Percentiles rank a stretch among this genome's conserved stretches.
Conservation (phyloP, 1,139 yeast genomes). For the Debaryomyces fabryi region DNA sequence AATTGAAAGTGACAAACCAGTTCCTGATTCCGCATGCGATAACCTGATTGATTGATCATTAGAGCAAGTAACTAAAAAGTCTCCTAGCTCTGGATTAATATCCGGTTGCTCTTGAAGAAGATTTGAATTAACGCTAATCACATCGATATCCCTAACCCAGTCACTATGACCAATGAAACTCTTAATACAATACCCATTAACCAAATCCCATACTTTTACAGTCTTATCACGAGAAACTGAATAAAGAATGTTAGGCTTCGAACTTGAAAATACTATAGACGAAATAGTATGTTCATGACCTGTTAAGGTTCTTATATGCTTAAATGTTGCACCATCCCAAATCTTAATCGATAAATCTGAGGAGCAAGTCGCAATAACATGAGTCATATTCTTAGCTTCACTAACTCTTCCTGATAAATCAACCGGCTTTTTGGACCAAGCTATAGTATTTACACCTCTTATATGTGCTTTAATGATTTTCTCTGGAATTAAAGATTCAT, state of each 20-base stretch:
- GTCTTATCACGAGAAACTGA: conserved; percentile 80
- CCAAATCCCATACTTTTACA: conserved; percentile 76
- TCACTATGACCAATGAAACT: conserved; percentile 81
- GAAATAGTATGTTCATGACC: conserved; percentile 96
- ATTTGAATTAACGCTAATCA: conserved; percentile 22
- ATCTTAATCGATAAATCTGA: conserved; percentile 73
- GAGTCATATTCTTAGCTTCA: conserved; percentile 16
- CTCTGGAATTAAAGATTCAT: conserved; percentile 67
- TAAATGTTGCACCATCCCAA: conserved; percentile 62
- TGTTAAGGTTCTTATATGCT: conserved; percentile 63
- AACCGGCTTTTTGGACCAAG: conserved; percentile 48
- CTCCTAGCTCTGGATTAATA: conserved; percentile 35
- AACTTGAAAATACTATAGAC: conserved; percentile 52
- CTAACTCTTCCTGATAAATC: conserved; percentile 22
- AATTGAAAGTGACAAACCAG: conserved; percentile 65
- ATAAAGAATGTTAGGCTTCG: conserved; percentile 49
- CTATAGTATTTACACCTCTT: conserved; percentile 64
- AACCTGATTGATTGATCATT: conserved; percentile 79
- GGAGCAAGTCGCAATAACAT: conserved; percentile 61
- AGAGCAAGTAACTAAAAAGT: conserved; percentile 73
- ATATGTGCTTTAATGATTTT: conserved; percentile 76
- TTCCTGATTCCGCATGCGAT: conserved; percentile 65
- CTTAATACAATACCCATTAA: conserved; percentile 66
- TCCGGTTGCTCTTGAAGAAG: conserved; percentile 14
- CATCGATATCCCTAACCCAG: conserved; percentile 79